These are phyloP conservation scores for Suillus sp. DNA, from an alignment of 768 basidiomycete genomes.

Conservation along the genomic window DNA sequence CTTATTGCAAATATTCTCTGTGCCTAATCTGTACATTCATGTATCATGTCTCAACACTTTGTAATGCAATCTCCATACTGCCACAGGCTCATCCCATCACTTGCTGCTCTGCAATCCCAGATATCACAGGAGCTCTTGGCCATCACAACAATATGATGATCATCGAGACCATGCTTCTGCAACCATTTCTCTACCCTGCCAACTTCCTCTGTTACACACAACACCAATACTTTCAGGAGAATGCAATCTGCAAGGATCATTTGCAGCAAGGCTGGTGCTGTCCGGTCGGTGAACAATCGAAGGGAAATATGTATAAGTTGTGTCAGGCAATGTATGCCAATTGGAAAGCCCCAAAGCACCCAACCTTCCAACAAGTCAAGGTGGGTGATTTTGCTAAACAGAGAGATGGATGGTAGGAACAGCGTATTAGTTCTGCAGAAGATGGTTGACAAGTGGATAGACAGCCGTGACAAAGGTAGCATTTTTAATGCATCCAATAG, in stretches of 20 bases:
- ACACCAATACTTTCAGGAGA: background rate
- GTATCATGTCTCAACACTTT: no score
- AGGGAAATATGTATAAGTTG: conserved; percentile 8
- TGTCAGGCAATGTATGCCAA: background rate
- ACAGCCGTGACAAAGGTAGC: background rate
- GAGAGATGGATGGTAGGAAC: background rate
- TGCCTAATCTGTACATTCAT: no score
- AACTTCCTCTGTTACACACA: background rate
- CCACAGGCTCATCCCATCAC: background rate
- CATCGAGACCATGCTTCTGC: background rate
- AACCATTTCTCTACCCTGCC: background rate
- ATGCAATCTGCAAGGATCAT: background rate
- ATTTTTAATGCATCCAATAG: background rate
- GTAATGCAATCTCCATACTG: no score
- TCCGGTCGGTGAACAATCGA: background rate
- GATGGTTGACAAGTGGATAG: background rate
- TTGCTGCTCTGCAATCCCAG: background rate
- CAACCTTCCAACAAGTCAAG: conserved; percentile 7
- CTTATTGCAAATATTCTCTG: no score
- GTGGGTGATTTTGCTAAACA: conserved; percentile 5
- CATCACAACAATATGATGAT: background rate
- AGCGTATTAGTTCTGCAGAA: background rate
- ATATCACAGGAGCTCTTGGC: background rate
- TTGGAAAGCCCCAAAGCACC: conserved; percentile 9
- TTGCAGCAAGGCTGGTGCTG: conserved; percentile 2